phyloP scores from a whole-genome alignment of 2,329 filamentous ascomycete genomes.

The Nannizziopsis arthrosporioides region DNA sequence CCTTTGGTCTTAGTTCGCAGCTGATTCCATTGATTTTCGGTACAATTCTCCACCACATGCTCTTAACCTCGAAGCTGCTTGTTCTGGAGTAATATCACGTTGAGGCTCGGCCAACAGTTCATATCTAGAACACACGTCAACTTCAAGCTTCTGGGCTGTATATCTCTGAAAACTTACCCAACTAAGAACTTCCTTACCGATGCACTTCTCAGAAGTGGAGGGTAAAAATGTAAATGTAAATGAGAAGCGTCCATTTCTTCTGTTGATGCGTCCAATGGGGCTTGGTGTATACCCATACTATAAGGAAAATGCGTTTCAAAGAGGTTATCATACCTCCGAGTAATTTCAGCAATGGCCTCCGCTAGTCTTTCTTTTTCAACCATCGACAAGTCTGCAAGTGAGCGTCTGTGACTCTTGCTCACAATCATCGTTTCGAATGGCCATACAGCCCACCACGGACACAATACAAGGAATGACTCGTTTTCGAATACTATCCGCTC shows the following conservation, averaged over 20 bases:
- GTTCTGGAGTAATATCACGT: conserved; percentile 92
- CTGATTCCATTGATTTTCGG: conserved; percentile 47
- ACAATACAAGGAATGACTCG: conserved; percentile 68
- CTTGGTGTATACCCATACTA: conserved; percentile 93
- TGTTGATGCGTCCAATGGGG: conserved; percentile 66
- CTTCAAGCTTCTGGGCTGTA: background rate
- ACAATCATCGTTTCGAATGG: conserved; percentile 91
- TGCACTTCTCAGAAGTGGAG: conserved; percentile 78
- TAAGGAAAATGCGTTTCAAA: conserved; percentile 97
- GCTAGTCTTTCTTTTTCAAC: conserved; percentile 64
- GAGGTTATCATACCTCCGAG: conserved; percentile 86
- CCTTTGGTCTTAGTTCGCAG: background rate
- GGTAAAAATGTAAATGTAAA: conserved; percentile 97
- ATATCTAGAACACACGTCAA: conserved; percentile 41
- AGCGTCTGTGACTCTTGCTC: conserved; percentile 70
- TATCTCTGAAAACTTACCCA: conserved; percentile 41
- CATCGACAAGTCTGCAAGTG: conserved; percentile 66
- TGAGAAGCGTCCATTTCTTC: conserved; percentile 82
- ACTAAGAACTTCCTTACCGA: conserved; percentile 95
- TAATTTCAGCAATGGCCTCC: conserved; percentile 75
- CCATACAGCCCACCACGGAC: conserved; percentile 97
- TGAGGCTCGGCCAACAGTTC: conserved; percentile 97
- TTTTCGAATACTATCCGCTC: conserved; percentile 88
- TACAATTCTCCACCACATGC: conserved; percentile 74
- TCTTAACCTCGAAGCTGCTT: conserved; percentile 68